These are phyloP conservation scores for Neocucurbitaria cava DNA, from an alignment of 2,329 filamentous ascomycete species.

Conservation along the genomic window DNA sequence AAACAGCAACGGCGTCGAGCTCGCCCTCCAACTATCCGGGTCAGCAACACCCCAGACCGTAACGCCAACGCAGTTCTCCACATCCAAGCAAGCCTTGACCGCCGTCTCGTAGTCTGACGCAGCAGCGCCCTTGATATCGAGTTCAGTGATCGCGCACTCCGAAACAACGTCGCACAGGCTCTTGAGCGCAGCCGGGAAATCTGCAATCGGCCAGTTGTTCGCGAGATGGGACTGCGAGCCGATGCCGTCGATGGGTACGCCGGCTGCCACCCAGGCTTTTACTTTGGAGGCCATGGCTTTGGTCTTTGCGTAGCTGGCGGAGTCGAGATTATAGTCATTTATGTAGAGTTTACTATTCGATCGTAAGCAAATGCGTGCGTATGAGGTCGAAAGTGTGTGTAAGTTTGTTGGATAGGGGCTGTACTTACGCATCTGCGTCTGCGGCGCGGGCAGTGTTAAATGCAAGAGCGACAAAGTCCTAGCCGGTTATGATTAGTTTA, in stretches of 20 bases:
- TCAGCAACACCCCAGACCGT: slow-evolving; percentile 66
- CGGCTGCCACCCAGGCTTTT: slow-evolving; percentile 67
- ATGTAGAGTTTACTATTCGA: slow-evolving; percentile 82
- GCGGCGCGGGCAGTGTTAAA: slow-evolving; percentile 72
- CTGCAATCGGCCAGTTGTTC: slow-evolving; percentile 52
- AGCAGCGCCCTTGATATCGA: slow-evolving; percentile 68
- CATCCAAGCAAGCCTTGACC: slow-evolving; percentile 63
- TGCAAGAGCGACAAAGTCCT: slow-evolving; percentile 73
- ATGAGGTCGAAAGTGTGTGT: too few relatives aligned
- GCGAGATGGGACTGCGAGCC: slow-evolving; percentile 65
- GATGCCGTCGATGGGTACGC: slow-evolving; percentile 71
- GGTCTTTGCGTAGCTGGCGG: slow-evolving; percentile 65
- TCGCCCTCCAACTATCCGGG: slow-evolving; percentile 52
- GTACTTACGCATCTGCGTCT: slow-evolving; percentile 69
- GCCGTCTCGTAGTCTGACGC: slow-evolving; percentile 64
- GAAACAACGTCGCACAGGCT: slow-evolving; percentile 59
- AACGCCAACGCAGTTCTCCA: slow-evolving; percentile 68
- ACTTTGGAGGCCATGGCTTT: slow-evolving; percentile 64
- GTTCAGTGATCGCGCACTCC: slow-evolving; percentile 71
- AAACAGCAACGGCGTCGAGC: slow-evolving; percentile 51
- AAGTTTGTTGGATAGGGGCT: too few relatives aligned
- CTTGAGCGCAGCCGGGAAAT: slow-evolving; percentile 59
- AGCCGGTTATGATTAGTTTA: too few relatives aligned
- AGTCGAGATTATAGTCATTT: slow-evolving; percentile 73
- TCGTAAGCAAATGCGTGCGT: too few relatives aligned